Base-by-base conservation (phyloP, 2,329 filamentous ascomycete species). In the Sclerotinia subarctica region DNA sequence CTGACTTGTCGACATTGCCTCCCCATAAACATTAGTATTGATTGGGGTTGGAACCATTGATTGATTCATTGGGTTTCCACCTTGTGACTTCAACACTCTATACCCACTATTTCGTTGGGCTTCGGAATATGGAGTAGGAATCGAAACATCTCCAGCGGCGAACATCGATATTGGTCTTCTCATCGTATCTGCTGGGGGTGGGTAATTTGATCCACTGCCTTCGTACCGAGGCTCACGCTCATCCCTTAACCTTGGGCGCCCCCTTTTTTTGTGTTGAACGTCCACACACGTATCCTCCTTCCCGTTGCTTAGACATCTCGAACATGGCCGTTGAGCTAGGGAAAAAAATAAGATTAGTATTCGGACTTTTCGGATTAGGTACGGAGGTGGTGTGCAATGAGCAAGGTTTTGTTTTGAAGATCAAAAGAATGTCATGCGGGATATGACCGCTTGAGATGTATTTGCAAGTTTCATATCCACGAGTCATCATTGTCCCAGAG, bases 181-280 rank as follows among this genome's bases (percentile, higher is more conserved):
- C 73, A 75, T 76, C 24, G 73, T 69, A 67, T 75, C 73, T 59
- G 69, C 70, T 42, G 72, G 68, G 64, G 72, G 73, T 68, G 71
- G 70, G 70, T 76, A 79, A 57, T 71, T 73, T 64, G 69, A 69
- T 60, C 73, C 73, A 26, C 74, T 66, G 63, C 68, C 73, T 69
- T 88, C 87, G 73, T 85, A 88, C 71, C 86, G 82, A 60, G 83
- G 76, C 71, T 89, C 86, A 73, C 85, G 82, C 69, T 92, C 90
- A 76, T 94, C 91, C 74, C 91, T 86, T 72, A 95, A 81, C 71
- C 92, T 85, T 69, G 92, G 92, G 60, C 92, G 85, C 53, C 92
- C 92, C 73, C 92, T 83, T 78, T 94, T 95, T 79, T 94, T 95
- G 79, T 95, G 92, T 76, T 93, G 90, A 46, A 95, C 91, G 78